Conservation (phyloP, 495 filamentous ascomycete genomes). For the Astrothelium macrocarpum region DNA sequence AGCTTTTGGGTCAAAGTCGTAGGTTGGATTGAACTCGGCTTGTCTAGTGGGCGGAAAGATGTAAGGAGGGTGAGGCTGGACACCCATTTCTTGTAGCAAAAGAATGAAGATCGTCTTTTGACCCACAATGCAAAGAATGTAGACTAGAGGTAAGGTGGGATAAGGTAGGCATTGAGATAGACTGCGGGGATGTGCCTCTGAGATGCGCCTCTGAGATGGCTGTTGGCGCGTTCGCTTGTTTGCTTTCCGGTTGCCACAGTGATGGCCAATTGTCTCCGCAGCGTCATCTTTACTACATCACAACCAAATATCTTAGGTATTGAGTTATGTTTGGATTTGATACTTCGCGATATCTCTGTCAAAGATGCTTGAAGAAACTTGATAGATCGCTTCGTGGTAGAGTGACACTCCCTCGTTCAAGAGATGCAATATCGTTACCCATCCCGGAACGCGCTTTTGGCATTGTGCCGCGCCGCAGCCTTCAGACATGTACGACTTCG, state of each 20-base stretch:
- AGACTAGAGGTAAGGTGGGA: too few species aligned
- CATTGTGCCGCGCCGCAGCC: neutral
- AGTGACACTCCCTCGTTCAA: neutral
- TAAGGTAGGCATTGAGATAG: too few species aligned
- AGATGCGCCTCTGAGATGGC: neutral
- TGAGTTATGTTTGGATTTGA: neutral
- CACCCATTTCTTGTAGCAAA: slow-evolving; percentile 18
- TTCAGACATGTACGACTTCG: slow-evolving; percentile 25
- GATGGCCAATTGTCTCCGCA: neutral
- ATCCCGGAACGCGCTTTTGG: neutral
- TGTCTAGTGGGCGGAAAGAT: slow-evolving; percentile 56
- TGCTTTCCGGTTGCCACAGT: neutral
- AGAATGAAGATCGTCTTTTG: neutral
- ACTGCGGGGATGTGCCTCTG: neutral
- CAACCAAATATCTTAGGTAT: neutral
- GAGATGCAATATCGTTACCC: neutral
- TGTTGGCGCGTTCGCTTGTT: neutral
- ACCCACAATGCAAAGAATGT: neutral
- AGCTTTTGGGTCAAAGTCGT: slow-evolving; percentile 73
- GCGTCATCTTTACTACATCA: neutral
- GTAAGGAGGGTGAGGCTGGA: slow-evolving; percentile 60
- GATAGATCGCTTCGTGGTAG: neutral
- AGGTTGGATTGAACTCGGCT: slow-evolving; percentile 41
- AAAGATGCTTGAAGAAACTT: neutral
- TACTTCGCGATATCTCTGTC: neutral